A percentile compares a stretch with the other conserved stretches of the same genome.
These are phyloP conservation scores for Prunus yedoensis DNA, from an alignment of 331 rosid genomes.

Conservation along the genomic window DNA sequence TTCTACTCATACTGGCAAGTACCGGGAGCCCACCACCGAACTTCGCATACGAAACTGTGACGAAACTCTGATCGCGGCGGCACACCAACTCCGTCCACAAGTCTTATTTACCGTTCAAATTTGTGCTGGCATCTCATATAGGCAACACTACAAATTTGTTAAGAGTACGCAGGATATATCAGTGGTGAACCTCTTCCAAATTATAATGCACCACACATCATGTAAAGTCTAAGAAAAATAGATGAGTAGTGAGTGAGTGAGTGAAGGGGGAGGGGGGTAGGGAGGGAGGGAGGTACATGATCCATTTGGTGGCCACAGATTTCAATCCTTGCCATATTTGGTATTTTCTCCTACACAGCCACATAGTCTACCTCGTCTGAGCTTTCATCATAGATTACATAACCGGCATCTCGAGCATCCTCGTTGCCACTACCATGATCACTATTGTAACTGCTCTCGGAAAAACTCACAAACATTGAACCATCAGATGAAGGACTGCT, in stretches of 20 bases:
- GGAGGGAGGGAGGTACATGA: slow-evolving; percentile 40
- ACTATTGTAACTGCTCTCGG: slow-evolving; percentile 89
- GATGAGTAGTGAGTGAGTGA: not conserved
- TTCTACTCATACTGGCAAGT: too few species aligned
- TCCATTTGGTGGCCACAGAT: slow-evolving; percentile 29
- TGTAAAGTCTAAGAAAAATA: too few species aligned
- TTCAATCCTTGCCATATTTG: slow-evolving; percentile 24
- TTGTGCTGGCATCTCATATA: too few species aligned
- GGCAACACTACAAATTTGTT: too few species aligned
- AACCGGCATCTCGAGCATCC: slow-evolving; percentile 68
- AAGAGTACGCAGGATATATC: not conserved
- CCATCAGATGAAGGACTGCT: slow-evolving; percentile 76
- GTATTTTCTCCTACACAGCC: slow-evolving; percentile 37
- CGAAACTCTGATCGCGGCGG: too few species aligned
- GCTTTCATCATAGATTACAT: slow-evolving; percentile 70
- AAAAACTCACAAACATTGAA: slow-evolving; percentile 69
- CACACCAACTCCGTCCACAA: too few species aligned
- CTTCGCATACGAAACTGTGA: too few species aligned
- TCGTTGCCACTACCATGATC: slow-evolving; percentile 97
- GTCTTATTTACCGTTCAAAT: too few species aligned
- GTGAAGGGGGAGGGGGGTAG: not conserved
- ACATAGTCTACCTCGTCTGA: slow-evolving; percentile 82
- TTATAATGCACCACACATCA: too few species aligned
- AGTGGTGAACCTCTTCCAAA: too few species aligned
- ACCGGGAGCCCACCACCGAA: too few species aligned